Evolutionary conservation across 257 asterid species (phyloP), one percentile per base, ranked within the genome.

Genomic region (Euphrasia confusa): DNA sequence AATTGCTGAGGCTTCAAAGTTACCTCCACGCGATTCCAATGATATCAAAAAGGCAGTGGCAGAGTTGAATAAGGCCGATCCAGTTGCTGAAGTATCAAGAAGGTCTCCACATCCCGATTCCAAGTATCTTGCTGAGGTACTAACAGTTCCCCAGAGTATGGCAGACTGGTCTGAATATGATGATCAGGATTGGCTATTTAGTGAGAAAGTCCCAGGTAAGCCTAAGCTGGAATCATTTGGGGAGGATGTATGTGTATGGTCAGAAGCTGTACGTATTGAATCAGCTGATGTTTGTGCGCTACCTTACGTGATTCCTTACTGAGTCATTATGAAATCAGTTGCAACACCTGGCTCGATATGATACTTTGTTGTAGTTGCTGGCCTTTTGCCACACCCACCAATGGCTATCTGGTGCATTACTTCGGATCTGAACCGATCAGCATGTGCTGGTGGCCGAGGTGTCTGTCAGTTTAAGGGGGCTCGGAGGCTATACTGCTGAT

Each of bases 301-400:
- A 70, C 96, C 96, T 60, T 88, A 83, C 64, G 96, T 88, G 58
- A 67, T 88, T 67, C 96, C 96, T 65, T 83, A 77, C 78, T 88
- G 88, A 45, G 44, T 53, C 39, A 35, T 37, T 55, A 37, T 37
- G 7, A 37, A 60, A 60, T 21, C 27, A 7, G 53, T 47, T 57
- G 15, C 3, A 11, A 45, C 50, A 42, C 58, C 26, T 32, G 60
- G 40, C 68, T 72, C 33, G 58, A 26, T 28, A 7, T 58, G 71
- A 52, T 42, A 49, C 21, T 12, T 21, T 30, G 77, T 54, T 28
- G 59, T 35, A 65, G 10, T 50, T 45, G 57, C 18, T 52, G 48
- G n/a, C 48, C 28, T 10, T 5, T 48, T 49, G 10, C 2, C 61
- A 15, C 66, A 24, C 24, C 15, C 17, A 10, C 26, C 26, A 9